phyloP scores from a whole-genome alignment of 768 basidiomycete species.

The Lentinula raphanica region DNA sequence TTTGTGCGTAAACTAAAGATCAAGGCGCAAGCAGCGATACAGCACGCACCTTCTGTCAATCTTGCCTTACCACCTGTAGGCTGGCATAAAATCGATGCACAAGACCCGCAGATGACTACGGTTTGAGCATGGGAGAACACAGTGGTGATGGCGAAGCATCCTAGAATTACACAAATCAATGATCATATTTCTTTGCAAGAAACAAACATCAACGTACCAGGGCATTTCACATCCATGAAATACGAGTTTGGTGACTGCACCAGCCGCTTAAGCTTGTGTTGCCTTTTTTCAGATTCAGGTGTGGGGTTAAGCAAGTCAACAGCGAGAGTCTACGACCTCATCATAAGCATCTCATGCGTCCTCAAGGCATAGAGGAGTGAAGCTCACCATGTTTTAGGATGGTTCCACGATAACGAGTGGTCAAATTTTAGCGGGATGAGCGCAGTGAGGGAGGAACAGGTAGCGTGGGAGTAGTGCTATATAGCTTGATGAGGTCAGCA shows the following conservation, averaged over 20 bases:
- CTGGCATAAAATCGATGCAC: constrained; percentile 93
- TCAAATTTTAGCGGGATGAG: constrained; percentile 1
- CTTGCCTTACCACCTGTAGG: constrained; percentile 98
- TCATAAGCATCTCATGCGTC: not conserved
- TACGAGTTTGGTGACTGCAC: constrained; percentile 98
- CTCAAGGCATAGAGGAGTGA: not conserved
- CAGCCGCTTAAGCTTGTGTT: constrained; percentile 99
- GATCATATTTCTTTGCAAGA: not conserved
- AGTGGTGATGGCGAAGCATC: constrained; percentile 92
- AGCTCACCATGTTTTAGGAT: constrained; percentile 5
- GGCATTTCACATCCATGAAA: constrained; percentile 99
- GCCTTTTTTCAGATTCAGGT: constrained; percentile 74
- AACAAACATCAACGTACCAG: constrained; percentile 50
- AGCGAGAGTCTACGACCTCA: constrained; percentile 80
- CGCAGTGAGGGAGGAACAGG: not conserved
- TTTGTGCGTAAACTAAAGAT: constrained; percentile 1
- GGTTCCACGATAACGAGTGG: not conserved
- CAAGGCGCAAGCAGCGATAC: not conserved
- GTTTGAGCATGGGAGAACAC: constrained; percentile 99
- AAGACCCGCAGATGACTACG: constrained; percentile 89
- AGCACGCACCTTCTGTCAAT: constrained; percentile 86
- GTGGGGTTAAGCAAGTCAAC: constrained; percentile 97
- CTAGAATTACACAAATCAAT: constrained; percentile 33
- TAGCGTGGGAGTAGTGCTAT: not conserved
- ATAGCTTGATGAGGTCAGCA: not conserved